Evolutionary conservation across 176 grass and related monocot genomes (phyloP).

Genomic region (Lolium multiflorum): DNA sequence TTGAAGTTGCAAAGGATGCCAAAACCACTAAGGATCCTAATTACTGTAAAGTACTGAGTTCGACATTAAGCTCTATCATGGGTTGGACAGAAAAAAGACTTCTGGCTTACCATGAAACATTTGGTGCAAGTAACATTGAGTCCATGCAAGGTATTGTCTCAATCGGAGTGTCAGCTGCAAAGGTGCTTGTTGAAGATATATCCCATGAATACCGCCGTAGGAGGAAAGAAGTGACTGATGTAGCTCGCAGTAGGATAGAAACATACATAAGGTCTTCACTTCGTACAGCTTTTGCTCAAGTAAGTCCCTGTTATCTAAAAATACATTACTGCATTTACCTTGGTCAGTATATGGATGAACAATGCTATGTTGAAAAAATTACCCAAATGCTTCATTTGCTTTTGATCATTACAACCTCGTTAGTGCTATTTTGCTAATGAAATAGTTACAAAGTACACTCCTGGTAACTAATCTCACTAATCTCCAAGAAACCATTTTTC

Average conservation of each 20-base stretch:
- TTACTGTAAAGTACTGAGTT: slow-evolving; percentile 94
- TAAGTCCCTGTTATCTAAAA: slow-evolving; percentile 46
- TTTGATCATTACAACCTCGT: slow-evolving; percentile 23
- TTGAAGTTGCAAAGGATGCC: slow-evolving; percentile 89
- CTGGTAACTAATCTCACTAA: background rate
- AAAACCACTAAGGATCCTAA: slow-evolving; percentile 90
- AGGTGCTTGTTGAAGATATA: slow-evolving; percentile 98
- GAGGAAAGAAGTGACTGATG: slow-evolving; percentile 89
- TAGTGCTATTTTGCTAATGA: background rate
- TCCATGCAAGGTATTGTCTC: slow-evolving; percentile 94
- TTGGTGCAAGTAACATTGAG: slow-evolving; percentile 87
- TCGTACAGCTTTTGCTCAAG: slow-evolving; percentile 97
- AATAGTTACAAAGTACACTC: slow-evolving; percentile 12
- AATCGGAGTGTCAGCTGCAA: slow-evolving; percentile 88
- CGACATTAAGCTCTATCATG: slow-evolving; percentile 93
- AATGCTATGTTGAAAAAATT: background rate
- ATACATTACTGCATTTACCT: slow-evolving; percentile 5
- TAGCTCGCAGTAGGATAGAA: slow-evolving; percentile 88
- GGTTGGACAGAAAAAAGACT: slow-evolving; percentile 98
- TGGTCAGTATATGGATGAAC: slow-evolving; percentile 15
- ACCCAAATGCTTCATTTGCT: slow-evolving; percentile 2
- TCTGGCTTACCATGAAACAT: slow-evolving; percentile 96
- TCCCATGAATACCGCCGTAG: slow-evolving; percentile 92
- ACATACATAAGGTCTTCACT: slow-evolving; percentile 92
- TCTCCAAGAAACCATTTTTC: slow-evolving; percentile 1